Evolutionary conservation across 202 grass and related monocot genomes (phyloP), one percentile per base, ranked within the genome.

Genomic region (Saccharum hybrid): DNA sequence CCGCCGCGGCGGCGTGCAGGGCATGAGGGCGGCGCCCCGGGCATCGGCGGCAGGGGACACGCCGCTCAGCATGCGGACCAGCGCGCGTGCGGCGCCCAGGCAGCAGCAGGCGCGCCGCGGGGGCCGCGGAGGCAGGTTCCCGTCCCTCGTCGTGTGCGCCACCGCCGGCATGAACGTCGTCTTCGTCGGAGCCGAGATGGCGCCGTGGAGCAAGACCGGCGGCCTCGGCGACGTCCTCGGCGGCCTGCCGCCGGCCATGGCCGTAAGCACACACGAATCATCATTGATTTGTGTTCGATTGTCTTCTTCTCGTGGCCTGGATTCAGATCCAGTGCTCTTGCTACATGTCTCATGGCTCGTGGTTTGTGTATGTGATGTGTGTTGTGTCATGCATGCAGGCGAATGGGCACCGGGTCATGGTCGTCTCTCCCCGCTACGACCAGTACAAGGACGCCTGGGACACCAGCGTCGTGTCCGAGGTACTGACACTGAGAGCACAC

Each of bases 361-460:
- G n/a, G n/a, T n/a, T 28, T 28, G 28, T 28, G 52, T 3, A 48
- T 5, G 26, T 74, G 14, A 8, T 26, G 15, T 56, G 21, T 16
- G 4, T 59, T 13, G 8, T 4, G 3, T 23, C 13, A 52, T 7
- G 56, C 28, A 6, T 72, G 49, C 84, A 98, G 96, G 92, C 85
- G 34, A 95, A 88, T 66, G 89, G 90, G 10, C 96, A 98, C 73
- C 70, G 91, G 14, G 85, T 92, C 16, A 98, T 98, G 96, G 93
- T 88, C 42, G 43, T 95, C 65, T 73, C 85, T 6, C 92, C 96
- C 6, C 85, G 92, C 26, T 92, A 98, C 59, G 92, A 98, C 81
- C 92, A 98, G 88, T 98, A 98, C 83, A 98, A 90, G 46, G 92
- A 98, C 86, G 90, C 77, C 4, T 98, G 92, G 90, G 96, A 98